These are phyloP conservation scores for Odontarrhena argentea DNA, from an alignment of 345 rosid species.

Conservation along the genomic window DNA sequence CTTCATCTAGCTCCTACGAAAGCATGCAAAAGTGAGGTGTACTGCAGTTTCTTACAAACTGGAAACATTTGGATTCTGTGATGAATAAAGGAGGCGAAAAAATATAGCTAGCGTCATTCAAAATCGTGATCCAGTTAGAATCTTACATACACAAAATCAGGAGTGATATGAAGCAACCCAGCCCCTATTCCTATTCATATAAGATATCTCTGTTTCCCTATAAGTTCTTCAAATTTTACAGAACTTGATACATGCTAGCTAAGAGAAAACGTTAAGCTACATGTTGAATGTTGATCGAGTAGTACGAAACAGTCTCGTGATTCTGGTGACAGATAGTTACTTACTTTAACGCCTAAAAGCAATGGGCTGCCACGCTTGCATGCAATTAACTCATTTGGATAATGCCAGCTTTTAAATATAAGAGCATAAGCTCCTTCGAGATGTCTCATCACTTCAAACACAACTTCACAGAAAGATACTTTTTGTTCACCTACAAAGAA, in stretches of 20 bases:
- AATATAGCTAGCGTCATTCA: conserved; percentile 10
- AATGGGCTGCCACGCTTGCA: conserved; percentile 97
- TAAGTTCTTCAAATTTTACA: neutral
- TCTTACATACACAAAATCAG: conserved; percentile 4
- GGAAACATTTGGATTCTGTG: neutral
- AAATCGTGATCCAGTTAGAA: conserved; percentile 1
- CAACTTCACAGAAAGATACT: conserved; percentile 86
- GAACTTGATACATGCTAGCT: conserved; percentile 14
- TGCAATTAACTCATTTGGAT: conserved; percentile 92
- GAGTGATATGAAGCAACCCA: conserved; percentile 3
- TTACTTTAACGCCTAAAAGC: conserved; percentile 92
- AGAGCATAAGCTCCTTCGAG: conserved; percentile 99
- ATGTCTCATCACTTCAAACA: conserved; percentile 91
- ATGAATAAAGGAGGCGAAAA: neutral
- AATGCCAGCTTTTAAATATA: conserved; percentile 84
- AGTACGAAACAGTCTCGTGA: conserved; percentile 22
- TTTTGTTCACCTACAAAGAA: conserved; percentile 61
- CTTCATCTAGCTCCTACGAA: conserved; percentile 63
- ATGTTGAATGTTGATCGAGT: neutral
- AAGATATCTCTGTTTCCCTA: conserved; percentile 3
- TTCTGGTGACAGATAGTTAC: conserved; percentile 29
- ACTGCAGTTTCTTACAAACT: conserved; percentile 19
- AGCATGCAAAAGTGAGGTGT: conserved; percentile 17
- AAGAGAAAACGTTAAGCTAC: neutral
- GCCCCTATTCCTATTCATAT: conserved; percentile 7